Base-by-base conservation (phyloP, 768 basidiomycete species). In the Podaxis sp. region DNA sequence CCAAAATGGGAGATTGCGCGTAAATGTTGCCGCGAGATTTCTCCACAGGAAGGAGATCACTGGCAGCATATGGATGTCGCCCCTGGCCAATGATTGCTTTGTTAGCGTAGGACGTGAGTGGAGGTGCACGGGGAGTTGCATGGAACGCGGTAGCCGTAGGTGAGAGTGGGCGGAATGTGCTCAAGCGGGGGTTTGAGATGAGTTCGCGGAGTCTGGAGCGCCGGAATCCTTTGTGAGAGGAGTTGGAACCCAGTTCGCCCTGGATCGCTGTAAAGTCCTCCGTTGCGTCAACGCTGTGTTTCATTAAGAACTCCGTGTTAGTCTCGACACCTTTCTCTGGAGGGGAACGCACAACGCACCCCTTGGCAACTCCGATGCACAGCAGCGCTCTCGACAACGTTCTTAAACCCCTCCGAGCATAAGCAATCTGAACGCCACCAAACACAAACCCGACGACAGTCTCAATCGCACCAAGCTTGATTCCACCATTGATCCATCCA, bases 381-480 rank as follows among this genome's bases (percentile, higher is more conserved):
- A 93, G 69, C 66, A 75, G 80, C 0, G 78, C 81, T 51, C 89
- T 79, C 2, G 80, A 78, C 11, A 87, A 41, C 56, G 88, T 72
- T 49, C 88, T 78, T 38, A 93, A 63, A 22, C 86, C 74, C 15
- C 90, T 82, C 40, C 91, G 79, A 8, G 81, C 77, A 13, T 93
- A 65, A 0, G 78, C 74, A 10, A 81, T 66, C 0, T 78, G 82
- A 67, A 91, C 91, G 7, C 77, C 76, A 28, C 77, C 79, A 13
- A 76, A 73, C 2, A 80, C 80, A 66, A 91, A 91, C 0, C 90
- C 91, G 10, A 87, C 68, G 5, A 85, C 71, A 4, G 82, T 84
- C 73, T 93, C 91, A 52, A 87, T 70, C 2, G 84, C 83, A 10
- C 89, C 88, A 26, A 92, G 68, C 68, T 85, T 82, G 60, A 89